phyloP scores from a whole-genome alignment of 805 yeast species.

The Wickerhamiella shivajii region DNA sequence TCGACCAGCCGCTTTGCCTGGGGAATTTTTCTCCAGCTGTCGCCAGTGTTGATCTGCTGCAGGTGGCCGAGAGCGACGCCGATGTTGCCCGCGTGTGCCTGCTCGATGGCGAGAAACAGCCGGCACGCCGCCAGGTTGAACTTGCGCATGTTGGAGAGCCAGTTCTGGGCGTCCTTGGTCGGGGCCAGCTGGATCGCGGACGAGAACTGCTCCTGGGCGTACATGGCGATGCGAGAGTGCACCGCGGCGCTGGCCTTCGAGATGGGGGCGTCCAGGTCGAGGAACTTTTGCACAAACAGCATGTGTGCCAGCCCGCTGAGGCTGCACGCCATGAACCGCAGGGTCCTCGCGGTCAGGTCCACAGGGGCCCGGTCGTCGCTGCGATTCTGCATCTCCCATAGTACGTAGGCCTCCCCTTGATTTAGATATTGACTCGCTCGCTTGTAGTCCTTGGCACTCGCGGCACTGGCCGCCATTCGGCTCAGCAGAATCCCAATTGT shows the following conservation, averaged over 20 bases:
- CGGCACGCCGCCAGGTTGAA: conserved; percentile 19
- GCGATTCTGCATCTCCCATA: conserved; percentile 15
- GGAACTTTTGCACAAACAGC: conserved; percentile 18
- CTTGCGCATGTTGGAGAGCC: conserved; percentile 19
- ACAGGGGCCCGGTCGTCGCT: conserved; percentile 10
- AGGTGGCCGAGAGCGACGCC: conserved; percentile 22
- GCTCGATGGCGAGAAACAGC: conserved; percentile 20
- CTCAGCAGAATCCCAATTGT: conserved; percentile 15
- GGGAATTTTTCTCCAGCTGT: conserved; percentile 8
- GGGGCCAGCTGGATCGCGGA: conserved; percentile 18
- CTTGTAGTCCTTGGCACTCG: conserved; percentile 11
- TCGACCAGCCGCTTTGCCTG: conserved; percentile 9
- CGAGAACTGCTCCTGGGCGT: conserved; percentile 21
- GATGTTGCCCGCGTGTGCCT: conserved; percentile 15
- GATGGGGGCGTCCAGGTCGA: conserved; percentile 10
- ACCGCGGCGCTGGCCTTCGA: conserved; percentile 18
- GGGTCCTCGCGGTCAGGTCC: conserved; percentile 17
- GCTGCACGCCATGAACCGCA: conserved; percentile 15
- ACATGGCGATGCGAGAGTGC: conserved; percentile 22
- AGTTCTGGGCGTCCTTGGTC: conserved; percentile 13
- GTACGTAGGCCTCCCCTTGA: conserved; percentile 17
- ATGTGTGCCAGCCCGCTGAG: conserved; percentile 21
- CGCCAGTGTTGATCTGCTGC: neutral
- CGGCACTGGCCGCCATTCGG: conserved; percentile 11
- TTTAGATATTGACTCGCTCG: conserved; percentile 19